Evolutionary conservation across 2,329 filamentous ascomycete species (phyloP).

Genomic region (Aspergillus glaucus): DNA sequence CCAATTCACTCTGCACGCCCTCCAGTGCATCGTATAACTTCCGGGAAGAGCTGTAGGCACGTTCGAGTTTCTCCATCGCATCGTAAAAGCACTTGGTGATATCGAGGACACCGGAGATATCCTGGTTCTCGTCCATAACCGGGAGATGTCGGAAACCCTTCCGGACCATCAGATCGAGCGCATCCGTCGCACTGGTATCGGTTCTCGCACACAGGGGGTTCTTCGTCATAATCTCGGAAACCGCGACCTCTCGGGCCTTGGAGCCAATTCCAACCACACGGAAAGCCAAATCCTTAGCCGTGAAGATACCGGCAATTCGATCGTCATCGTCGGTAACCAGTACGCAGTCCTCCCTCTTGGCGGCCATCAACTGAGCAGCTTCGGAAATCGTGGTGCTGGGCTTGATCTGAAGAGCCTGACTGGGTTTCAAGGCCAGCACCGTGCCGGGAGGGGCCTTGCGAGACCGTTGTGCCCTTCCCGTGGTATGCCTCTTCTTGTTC

Average conservation of each 20-base stretch:
- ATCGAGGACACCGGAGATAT: conserved; percentile 95
- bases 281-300: conserved; percentile 96
- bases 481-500: conserved; percentile 88
- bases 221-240: conserved; percentile 99
- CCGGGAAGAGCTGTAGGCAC: conserved; percentile 94
- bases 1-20: conserved; percentile 94
- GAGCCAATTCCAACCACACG: conserved; percentile 86
- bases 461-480: conserved; percentile 70
- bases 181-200: conserved; percentile 96
- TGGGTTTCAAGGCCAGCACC: conserved; percentile 90
- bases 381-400: conserved; percentile 88
- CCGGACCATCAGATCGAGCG: conserved; percentile 92
- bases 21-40: conserved; percentile 97
- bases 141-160: conserved; percentile 97
- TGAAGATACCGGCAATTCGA: conserved; percentile 96
- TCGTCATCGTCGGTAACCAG: conserved; percentile 97
- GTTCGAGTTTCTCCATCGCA: conserved; percentile 98
- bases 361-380: conserved; percentile 96
- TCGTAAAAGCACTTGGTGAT: conserved; percentile 99
- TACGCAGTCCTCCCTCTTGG: conserved; percentile 96
- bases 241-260: conserved; percentile 83
- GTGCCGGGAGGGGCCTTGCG: conserved; percentile 94
- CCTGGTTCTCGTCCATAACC: conserved; percentile 99
- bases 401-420: conserved; percentile 95
- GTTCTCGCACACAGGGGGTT: conserved; percentile 96